phyloP scores from a whole-genome alignment of 495 filamentous ascomycete species.

The Opeltia flavorubescens region DNA sequence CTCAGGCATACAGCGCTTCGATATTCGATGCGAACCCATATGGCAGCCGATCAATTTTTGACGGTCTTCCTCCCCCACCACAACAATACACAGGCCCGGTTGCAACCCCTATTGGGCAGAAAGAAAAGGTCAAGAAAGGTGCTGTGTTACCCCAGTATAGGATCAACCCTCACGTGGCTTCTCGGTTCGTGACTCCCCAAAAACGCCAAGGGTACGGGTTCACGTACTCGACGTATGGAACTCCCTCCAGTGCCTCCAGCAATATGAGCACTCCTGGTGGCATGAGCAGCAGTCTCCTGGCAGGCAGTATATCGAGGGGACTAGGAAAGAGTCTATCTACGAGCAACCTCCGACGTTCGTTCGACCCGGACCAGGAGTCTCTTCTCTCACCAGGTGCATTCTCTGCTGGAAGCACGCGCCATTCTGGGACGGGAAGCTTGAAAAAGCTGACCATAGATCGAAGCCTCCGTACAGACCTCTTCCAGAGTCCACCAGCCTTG shows the following conservation, averaged over 20 bases:
- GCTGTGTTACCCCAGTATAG: constrained; percentile 77
- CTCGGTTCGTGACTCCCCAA: constrained; percentile 67
- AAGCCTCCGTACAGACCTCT: constrained; percentile 64
- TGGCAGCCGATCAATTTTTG: constrained; percentile 68
- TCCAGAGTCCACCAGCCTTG: constrained; percentile 31
- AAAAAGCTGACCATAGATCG: constrained; percentile 87
- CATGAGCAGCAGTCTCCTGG: constrained; percentile 50
- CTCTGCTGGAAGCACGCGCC: constrained; percentile 49
- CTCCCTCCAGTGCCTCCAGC: constrained; percentile 56
- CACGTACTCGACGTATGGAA: constrained; percentile 77
- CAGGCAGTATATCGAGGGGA: constrained; percentile 37
- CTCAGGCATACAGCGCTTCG: constrained; percentile 59
- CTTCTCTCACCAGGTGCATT: constrained; percentile 78
- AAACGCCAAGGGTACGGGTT: constrained; percentile 71
- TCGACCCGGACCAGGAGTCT: constrained; percentile 57
- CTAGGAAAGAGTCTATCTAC: constrained; percentile 47
- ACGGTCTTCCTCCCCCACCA: constrained; percentile 47
- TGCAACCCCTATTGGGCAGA: constrained; percentile 69
- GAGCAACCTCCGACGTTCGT: constrained; percentile 52
- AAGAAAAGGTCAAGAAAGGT: constrained; percentile 58
- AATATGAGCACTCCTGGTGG: constrained; percentile 52
- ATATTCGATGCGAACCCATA: constrained; percentile 68
- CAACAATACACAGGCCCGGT: constrained; percentile 62
- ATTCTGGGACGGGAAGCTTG: constrained; percentile 50
- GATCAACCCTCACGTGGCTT: constrained; percentile 65